Evolutionary conservation across 2,329 filamentous ascomycete genomes (phyloP), one percentile per base, ranked within the genome.

Genomic region (Alternaria novae-zelandiae): DNA sequence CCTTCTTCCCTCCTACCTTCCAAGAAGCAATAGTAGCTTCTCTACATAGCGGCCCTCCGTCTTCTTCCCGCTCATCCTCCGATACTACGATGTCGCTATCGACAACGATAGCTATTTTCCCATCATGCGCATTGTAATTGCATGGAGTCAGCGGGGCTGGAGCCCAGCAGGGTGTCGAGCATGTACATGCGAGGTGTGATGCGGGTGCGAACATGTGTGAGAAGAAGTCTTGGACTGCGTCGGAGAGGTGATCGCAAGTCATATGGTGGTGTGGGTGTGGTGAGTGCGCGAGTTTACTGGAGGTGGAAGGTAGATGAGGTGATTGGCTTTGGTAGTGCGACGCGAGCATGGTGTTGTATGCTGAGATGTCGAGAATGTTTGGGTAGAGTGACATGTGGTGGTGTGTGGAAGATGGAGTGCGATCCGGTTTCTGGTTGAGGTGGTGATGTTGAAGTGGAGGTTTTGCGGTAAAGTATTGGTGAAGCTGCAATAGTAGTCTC

Each of bases 11-110:
- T 44, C 23, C 45, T 8, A 28, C 49, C 55, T 71, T 73, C 72
- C 69, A 72, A 28, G 30, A 61, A 32, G 63, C 70, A 46, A 75
- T 70, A 15, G 61, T 66, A 9, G 61, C 63, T 54, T 75, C 72
- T 43, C 73, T 61, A 49, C 70, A 71, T 3, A 75, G 13, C 4
- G 74, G 68, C 7, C 62, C 68, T 2, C 72, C 73, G 43, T 74
- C 71, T 43, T 63, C 61, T 6, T 60, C 64, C 7, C 62, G 10
- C 7, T 36, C 28, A 3, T 32, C 61, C 7, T 70, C 64, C 2
- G 67, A 9, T 6, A 69, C 44, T 13, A 68, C 61, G 1, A 58
- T 62, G 2, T 67, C 68, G 17, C 67, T 68, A 30, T 69, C 66
- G 2, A 68, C 64, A n/a, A 65, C 54, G 13, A 65, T 62, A 2